These are phyloP conservation scores for Astrephomene gubernaculifera DNA, from an alignment of 139 green algal species.

Conservation along the genomic window DNA sequence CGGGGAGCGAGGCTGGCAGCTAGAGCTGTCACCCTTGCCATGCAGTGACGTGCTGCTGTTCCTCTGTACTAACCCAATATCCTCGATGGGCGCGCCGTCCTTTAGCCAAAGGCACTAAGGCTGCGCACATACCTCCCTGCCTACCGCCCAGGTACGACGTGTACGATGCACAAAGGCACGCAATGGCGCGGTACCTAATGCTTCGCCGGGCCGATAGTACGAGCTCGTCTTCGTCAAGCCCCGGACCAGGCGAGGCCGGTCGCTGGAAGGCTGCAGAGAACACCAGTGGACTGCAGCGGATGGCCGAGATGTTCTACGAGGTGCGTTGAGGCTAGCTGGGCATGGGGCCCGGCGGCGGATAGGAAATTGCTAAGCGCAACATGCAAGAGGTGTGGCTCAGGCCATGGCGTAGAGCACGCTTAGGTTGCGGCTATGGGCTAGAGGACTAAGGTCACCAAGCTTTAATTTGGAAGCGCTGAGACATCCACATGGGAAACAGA, in stretches of 20 bases:
- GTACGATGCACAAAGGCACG: neutral
- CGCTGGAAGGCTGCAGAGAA: slow-evolving; percentile 43
- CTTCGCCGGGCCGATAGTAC: neutral
- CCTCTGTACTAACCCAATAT: neutral
- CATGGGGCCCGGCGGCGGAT: too few species aligned
- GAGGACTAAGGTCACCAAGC: neutral
- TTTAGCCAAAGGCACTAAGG: neutral
- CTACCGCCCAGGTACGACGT: neutral
- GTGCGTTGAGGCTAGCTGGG: too few species aligned
- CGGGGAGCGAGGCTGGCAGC: too few species aligned
- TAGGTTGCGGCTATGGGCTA: neutral
- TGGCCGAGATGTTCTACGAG: slow-evolving; percentile 21
- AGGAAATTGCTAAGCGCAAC: too few species aligned
- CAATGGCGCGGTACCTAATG: neutral
- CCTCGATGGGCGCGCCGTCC: neutral
- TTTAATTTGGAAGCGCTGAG: neutral
- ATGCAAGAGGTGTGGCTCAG: neutral
- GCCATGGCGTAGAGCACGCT: neutral
- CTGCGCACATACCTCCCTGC: neutral
- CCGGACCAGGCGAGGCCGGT: slow-evolving; percentile 9
- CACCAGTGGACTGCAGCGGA: neutral
- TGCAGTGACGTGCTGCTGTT: neutral
- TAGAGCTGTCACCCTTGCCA: neutral
- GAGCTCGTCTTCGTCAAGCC: neutral
- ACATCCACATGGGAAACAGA: neutral